Percentiles rank a stretch among this genome's conserved stretches.
Evolutionary conservation across 108 stramenopile genomes (phyloP).

Genomic region (Cyclotella baltica): DNA sequence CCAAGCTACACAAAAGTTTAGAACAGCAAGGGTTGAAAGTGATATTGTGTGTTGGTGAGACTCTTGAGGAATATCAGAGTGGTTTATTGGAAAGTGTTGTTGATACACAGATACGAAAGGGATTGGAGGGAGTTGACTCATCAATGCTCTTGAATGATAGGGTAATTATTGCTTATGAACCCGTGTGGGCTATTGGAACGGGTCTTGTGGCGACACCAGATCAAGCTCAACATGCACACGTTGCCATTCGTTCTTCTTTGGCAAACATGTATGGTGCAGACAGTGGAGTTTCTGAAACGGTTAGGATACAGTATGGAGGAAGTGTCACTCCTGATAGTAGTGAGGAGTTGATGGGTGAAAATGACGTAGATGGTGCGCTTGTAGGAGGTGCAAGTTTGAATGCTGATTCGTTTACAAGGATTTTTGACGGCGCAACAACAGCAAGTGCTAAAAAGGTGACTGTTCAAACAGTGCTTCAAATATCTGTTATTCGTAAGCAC

Average conservation of each 20-base stretch:
- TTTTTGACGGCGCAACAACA: slow-evolving; percentile 59
- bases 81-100: slow-evolving; percentile 50
- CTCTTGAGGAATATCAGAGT: slow-evolving; percentile 45
- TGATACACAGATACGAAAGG: slow-evolving; percentile 58
- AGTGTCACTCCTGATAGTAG: slow-evolving; percentile 65
- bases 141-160: slow-evolving; percentile 36
- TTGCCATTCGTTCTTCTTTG: slow-evolving; percentile 50
- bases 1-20: slow-evolving; percentile 40
- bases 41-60: slow-evolving; percentile 62
- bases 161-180: slow-evolving; percentile 89
- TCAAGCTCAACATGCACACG: slow-evolving; percentile 70
- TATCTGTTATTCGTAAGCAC: not conserved
- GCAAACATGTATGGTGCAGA: slow-evolving; percentile 38
- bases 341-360: slow-evolving; percentile 57
- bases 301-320: slow-evolving; percentile 75
- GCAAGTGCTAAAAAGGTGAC: slow-evolving; percentile 22
- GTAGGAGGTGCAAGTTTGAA: slow-evolving; percentile 75
- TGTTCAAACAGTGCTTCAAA: not conserved
- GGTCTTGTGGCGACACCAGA: slow-evolving; percentile 89
- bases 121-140: slow-evolving; percentile 55
- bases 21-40: slow-evolving; percentile 43
- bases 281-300: slow-evolving; percentile 28
- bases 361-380: slow-evolving; percentile 77
- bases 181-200: slow-evolving; percentile 97
- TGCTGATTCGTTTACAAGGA: slow-evolving; percentile 78